Conservation (phyloP, 768 basidiomycete genomes). For the Leccinum ochraceum region DNA sequence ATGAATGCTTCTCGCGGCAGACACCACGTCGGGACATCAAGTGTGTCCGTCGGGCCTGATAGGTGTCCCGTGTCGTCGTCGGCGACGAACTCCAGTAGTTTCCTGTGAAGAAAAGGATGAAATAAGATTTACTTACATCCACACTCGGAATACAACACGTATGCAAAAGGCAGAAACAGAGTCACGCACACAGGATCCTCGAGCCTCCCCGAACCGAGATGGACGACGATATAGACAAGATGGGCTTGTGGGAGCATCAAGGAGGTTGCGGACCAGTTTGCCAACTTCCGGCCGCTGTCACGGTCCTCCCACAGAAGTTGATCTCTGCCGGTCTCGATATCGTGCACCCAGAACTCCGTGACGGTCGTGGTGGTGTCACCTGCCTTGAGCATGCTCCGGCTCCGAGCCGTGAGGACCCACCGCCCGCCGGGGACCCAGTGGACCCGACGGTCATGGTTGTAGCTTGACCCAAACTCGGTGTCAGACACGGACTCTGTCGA, state of each 20-base stretch:
- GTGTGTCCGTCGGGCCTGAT: constrained; percentile 6
- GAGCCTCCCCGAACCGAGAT: constrained; percentile 8
- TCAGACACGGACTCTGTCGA: not conserved
- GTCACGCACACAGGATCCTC: constrained; percentile 19
- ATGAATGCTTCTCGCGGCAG: constrained; percentile 15
- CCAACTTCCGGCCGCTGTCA: not conserved
- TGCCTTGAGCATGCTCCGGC: not conserved
- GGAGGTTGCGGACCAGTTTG: constrained; percentile 12
- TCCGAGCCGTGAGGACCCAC: constrained; percentile 16
- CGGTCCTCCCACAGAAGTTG: constrained; percentile 19
- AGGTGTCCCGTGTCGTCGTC: constrained; percentile 19
- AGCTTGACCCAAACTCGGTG: not conserved
- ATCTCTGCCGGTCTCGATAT: constrained; percentile 18
- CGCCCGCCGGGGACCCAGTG: constrained; percentile 18
- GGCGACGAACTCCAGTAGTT: constrained; percentile 19
- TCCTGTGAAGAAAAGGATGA: constrained; percentile 7
- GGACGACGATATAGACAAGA: constrained; percentile 18
- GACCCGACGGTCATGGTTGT: constrained; percentile 6
- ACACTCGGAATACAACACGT: not conserved
- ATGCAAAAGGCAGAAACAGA: not conserved
- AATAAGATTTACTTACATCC: not conserved
- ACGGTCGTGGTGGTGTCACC: not conserved
- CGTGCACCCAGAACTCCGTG: constrained; percentile 1
- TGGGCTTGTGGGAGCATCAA: constrained; percentile 13
- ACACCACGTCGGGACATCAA: constrained; percentile 18